Evolutionary conservation across 2,329 filamentous ascomycete species (phyloP), one percentile per base, ranked within the genome.

Genomic region (Aotearoamyces nothofagi): DNA sequence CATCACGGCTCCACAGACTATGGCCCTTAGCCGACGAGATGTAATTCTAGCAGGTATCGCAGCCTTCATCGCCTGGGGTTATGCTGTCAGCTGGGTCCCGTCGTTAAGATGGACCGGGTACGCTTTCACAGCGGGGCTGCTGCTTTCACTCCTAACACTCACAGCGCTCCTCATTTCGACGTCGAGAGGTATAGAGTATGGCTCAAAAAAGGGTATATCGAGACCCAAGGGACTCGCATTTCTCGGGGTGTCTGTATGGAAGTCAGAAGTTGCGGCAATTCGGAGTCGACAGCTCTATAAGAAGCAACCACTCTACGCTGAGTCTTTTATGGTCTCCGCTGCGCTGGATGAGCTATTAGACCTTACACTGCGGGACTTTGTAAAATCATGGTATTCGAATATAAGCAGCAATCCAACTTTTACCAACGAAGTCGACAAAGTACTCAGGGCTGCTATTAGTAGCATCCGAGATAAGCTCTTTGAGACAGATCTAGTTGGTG

Each of bases 1-100:
- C 38, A 41, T 34, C 41, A 28, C 37, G 35, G 30, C 34, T 35
- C 40, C 41, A 42, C 33, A 43, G 39, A 50, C 42, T 48, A 73
- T 79, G 78, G 74, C 70, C 64, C 63, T 82, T 59, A 70, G 71
- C 62, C 69, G 71, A 58, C 72, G 69, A 64, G 67, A 84, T 67
- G 64, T 75, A 53, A 63, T 71, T 51, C 53, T 79, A 54, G 72
- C 73, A 52, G 67, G 65, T 52, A 53, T 78, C 51, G 72, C 66
- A 53, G 67, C 63, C 52, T 82, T 93, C 55, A 61, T 94, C 51
- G 77, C 82, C 50, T 96, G 87, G 87, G 80, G 81, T 37, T 77
- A 86, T 52, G 67, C 78, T 35, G 76, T 82, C 41, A 75, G 79
- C 58, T 92, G 79, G 75, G 62, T 84, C 44, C 84, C 87, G 16